Evolutionary conservation across 148 eudicot genomes (phyloP).

Genomic region (Dysphania ambrosioides): DNA sequence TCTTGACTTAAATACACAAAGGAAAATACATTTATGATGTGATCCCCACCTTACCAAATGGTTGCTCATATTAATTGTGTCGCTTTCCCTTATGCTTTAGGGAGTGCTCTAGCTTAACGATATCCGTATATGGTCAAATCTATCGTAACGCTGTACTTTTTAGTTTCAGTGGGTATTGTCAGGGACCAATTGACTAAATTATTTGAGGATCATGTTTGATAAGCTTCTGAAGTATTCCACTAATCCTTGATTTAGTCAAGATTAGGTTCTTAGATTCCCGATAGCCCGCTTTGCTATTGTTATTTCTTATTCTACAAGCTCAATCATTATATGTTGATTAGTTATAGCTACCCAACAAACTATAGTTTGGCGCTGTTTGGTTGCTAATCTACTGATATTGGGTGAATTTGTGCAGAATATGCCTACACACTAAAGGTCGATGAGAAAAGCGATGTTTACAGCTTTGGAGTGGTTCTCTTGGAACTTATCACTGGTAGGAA

Average conservation of each 20-base stretch:
- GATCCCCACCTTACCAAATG: slow-evolving; percentile 27
- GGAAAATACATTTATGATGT: slow-evolving; percentile 19
- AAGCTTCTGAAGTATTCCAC: slow-evolving; percentile 2
- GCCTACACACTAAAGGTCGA: slow-evolving; percentile 93
- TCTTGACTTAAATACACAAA: slow-evolving; percentile 22
- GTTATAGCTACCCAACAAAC: neutral
- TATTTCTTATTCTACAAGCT: slow-evolving; percentile 3
- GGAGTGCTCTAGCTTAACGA: slow-evolving; percentile 2
- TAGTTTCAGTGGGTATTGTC: slow-evolving; percentile 5
- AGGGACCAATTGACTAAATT: slow-evolving; percentile 11
- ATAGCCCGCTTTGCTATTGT: slow-evolving; percentile 15
- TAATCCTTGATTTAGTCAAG: slow-evolving; percentile 15
- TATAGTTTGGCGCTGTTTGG: slow-evolving; percentile 1
- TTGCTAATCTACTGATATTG: slow-evolving; percentile 4
- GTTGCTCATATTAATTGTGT: slow-evolving; percentile 20
- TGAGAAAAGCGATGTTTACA: slow-evolving; percentile 93
- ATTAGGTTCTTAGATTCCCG: neutral
- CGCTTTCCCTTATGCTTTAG: slow-evolving; percentile 14
- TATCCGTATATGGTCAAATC: neutral
- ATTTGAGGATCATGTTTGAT: slow-evolving; percentile 12
- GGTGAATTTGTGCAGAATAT: slow-evolving; percentile 54
- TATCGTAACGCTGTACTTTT: neutral
- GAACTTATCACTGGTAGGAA: slow-evolving; percentile 77
- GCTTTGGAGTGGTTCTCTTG: slow-evolving; percentile 86
- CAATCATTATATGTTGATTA: slow-evolving; percentile 11